Percentiles rank a stretch among this genome's conserved stretches.
phyloP scores from a whole-genome alignment of 495 filamentous ascomycete genomes.

The Oleoguttula mirabilis region DNA sequence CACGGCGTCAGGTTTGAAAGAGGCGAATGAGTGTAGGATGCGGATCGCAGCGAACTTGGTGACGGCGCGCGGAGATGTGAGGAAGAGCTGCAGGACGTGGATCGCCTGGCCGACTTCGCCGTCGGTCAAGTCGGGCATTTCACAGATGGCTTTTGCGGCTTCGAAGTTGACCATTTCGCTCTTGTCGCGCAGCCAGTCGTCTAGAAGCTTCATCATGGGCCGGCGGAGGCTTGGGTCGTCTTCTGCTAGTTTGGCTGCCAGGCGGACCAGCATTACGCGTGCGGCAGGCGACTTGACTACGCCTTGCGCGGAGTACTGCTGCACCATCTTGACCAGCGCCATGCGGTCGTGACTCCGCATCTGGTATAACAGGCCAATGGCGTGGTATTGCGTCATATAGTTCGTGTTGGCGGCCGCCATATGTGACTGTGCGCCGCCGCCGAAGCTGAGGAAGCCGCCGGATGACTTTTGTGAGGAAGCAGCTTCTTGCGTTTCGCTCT shows the following conservation, averaged over 20 bases:
- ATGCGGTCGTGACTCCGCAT: constrained; percentile 97
- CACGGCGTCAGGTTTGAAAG: constrained; percentile 86
- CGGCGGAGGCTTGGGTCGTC: constrained; percentile 81
- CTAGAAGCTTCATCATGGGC: constrained; percentile 88
- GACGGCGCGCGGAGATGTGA: constrained; percentile 89
- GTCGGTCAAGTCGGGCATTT: constrained; percentile 85
- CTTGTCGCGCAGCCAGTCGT: constrained; percentile 96
- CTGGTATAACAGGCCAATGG: constrained; percentile 93
- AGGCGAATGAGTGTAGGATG: constrained; percentile 90
- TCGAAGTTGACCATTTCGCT: constrained; percentile 99
- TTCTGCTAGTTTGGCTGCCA: constrained; percentile 90
- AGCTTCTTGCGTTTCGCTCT: constrained; percentile 96
- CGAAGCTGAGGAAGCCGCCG: constrained; percentile 81
- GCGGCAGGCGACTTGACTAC: constrained; percentile 91
- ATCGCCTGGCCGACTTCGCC: constrained; percentile 85
- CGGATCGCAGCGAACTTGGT: constrained; percentile 97
- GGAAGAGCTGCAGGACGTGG: constrained; percentile 88
- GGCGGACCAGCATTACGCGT: constrained; percentile 76
- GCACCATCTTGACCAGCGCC: constrained; percentile 99
- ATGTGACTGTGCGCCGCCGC: constrained; percentile 52
- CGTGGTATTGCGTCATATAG: constrained; percentile 97
- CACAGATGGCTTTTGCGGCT: constrained; percentile 93
- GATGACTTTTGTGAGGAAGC: constrained; percentile 80
- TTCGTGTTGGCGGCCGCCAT: constrained; percentile 63
- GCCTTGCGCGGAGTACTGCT: constrained; percentile 85